These are phyloP conservation scores for Botrytis fragariae DNA, from an alignment of 2,329 filamentous ascomycete species.

Conservation along the genomic window DNA sequence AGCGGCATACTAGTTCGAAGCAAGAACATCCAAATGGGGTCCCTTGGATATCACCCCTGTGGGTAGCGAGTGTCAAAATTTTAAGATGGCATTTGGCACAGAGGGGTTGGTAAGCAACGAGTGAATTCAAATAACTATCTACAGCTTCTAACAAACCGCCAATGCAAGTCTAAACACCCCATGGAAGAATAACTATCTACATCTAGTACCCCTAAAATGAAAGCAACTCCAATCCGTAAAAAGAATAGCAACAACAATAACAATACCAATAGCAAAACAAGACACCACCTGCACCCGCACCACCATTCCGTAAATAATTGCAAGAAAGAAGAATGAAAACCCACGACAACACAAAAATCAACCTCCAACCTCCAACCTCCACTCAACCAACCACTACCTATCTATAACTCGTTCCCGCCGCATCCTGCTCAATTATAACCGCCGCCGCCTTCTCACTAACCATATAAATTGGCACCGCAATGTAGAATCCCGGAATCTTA, in stretches of 20 bases:
- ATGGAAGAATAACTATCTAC: neutral
- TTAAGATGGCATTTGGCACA: neutral
- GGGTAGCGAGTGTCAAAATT: neutral
- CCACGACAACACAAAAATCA: neutral
- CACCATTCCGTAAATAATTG: neutral
- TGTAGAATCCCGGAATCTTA: constrained; percentile 50
- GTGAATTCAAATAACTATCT: neutral
- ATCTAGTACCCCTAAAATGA: neutral
- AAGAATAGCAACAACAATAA: neutral
- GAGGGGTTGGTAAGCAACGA: neutral
- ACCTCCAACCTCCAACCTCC: neutral
- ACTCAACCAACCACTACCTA: neutral
- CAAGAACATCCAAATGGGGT: neutral
- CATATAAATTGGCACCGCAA: constrained; percentile 53
- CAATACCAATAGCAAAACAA: neutral
- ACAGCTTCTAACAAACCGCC: neutral
- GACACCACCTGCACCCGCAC: neutral
- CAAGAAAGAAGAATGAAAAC: neutral
- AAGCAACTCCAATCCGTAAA: neutral
- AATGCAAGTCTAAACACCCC: neutral
- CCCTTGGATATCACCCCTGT: neutral
- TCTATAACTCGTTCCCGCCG: neutral
- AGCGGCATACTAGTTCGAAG: neutral
- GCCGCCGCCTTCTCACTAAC: constrained; percentile 56
- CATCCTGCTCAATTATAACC: constrained; percentile 19